Conservation (phyloP, 768 basidiomycete species). For the Tephrocybe sp. region DNA sequence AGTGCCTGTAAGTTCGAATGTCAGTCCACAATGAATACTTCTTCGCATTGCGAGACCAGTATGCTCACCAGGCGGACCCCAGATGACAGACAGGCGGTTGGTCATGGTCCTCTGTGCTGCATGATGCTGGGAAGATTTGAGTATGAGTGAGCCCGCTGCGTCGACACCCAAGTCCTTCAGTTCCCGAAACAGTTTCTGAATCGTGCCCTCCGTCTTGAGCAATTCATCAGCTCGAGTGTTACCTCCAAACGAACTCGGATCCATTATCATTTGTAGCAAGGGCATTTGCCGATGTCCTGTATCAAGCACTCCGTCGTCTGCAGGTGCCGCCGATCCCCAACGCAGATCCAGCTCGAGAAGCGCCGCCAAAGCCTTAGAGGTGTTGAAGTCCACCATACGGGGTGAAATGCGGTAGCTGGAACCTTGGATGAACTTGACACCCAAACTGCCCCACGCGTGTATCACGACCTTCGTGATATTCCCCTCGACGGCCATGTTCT, state of each 20-base stretch:
- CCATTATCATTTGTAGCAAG: constrained; percentile 43
- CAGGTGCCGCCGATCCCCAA: constrained; percentile 19
- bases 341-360: constrained; percentile 46
- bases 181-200: constrained; percentile 42
- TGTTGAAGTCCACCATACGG: constrained; percentile 54
- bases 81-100: constrained; percentile 45
- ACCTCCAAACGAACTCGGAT: constrained; percentile 39
- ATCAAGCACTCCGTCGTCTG: constrained; percentile 6
- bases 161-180: constrained; percentile 33
- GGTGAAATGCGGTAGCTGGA: constrained; percentile 44
- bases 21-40: background rate
- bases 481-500: constrained; percentile 34
- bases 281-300: constrained; percentile 29
- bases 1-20: constrained; percentile 42
- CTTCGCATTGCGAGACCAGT: background rate
- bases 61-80: constrained; percentile 48
- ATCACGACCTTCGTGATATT: constrained; percentile 35
- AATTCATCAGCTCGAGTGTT: constrained; percentile 26
- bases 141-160: constrained; percentile 36
- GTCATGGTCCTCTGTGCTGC: constrained; percentile 44
- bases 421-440: constrained; percentile 30
- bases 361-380: constrained; percentile 43
- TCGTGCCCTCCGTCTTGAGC: constrained; percentile 32
- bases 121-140: constrained; percentile 47
- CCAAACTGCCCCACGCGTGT: constrained; percentile 37